These are phyloP conservation scores for Stagonosporopsis cucurbitacearum DNA, from an alignment of 2,329 filamentous ascomycete genomes.

Conservation along the genomic window DNA sequence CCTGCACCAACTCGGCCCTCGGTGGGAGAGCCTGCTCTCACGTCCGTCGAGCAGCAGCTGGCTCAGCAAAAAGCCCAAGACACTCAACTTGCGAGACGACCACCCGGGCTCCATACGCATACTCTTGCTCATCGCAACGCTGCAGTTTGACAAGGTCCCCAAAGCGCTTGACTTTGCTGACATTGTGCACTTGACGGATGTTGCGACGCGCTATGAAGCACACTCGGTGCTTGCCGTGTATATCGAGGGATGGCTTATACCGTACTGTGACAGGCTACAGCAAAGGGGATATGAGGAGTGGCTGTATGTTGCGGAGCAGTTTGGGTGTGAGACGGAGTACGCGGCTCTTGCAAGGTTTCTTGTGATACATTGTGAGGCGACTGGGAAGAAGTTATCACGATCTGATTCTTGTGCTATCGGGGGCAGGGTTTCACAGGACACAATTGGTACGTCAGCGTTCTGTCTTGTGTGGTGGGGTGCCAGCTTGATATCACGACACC, in stretches of 20 bases:
- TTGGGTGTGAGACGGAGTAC: constrained; percentile 31
- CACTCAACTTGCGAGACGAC: constrained; percentile 40
- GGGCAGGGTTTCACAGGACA: background rate
- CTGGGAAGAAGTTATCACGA: background rate
- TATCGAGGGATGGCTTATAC: constrained; percentile 21
- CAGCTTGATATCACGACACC: too few species aligned
- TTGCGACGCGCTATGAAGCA: constrained; percentile 38
- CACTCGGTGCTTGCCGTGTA: constrained; percentile 20
- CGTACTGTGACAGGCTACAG: constrained; percentile 12
- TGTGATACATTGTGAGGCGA: background rate
- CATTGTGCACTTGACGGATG: constrained; percentile 35
- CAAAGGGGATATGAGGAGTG: constrained; percentile 28
- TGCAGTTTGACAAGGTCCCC: constrained; percentile 34
- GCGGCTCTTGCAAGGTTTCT: constrained; percentile 15
- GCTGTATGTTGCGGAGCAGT: constrained; percentile 36
- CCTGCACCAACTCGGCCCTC: constrained; percentile 18
- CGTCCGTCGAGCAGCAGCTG: background rate
- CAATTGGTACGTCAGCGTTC: constrained; percentile 1
- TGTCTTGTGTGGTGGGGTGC: background rate
- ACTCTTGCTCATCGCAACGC: constrained; percentile 44
- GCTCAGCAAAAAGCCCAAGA: background rate
- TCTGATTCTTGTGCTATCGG: background rate
- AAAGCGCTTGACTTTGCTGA: constrained; percentile 27
- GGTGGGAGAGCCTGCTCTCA: background rate
- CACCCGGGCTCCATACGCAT: constrained; percentile 39